These are phyloP conservation scores for Agastache rugosa DNA, from an alignment of 257 asterid genomes.

Conservation along the genomic window DNA sequence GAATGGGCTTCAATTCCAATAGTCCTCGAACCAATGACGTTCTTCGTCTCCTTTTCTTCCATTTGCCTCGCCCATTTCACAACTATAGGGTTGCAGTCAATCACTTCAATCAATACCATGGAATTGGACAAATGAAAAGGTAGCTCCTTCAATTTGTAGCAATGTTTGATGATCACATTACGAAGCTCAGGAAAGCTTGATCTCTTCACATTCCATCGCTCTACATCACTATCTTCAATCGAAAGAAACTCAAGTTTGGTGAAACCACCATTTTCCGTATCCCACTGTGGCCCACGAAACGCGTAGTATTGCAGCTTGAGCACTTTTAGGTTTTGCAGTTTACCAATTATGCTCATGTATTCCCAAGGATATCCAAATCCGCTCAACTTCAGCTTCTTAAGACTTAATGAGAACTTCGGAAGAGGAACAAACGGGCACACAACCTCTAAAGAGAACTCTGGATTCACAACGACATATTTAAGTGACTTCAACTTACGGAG, in stretches of 20 bases:
- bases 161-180: no score
- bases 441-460: background rate
- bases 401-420: background rate
- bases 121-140: background rate
- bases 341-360: background rate
- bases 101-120: background rate
- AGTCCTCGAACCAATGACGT: background rate
- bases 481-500: background rate
- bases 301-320: conserved; percentile 11
- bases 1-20: background rate
- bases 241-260: background rate
- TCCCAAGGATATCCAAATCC: conserved; percentile 26
- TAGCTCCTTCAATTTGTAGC: background rate
- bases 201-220: no score
- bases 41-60: background rate
- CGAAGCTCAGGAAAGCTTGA: no score
- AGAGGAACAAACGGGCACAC: background rate
- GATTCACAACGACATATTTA: conserved; percentile 27
- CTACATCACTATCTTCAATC: conserved; percentile 25
- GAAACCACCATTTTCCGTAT: background rate
- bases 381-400: conserved; percentile 21
- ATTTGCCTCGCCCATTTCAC: background rate
- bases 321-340: background rate
- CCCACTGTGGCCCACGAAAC: conserved; percentile 22
- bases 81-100: background rate